These are phyloP conservation scores for Naganishia vaughanmartiniae DNA, from an alignment of 768 basidiomycete genomes.

Conservation along the genomic window DNA sequence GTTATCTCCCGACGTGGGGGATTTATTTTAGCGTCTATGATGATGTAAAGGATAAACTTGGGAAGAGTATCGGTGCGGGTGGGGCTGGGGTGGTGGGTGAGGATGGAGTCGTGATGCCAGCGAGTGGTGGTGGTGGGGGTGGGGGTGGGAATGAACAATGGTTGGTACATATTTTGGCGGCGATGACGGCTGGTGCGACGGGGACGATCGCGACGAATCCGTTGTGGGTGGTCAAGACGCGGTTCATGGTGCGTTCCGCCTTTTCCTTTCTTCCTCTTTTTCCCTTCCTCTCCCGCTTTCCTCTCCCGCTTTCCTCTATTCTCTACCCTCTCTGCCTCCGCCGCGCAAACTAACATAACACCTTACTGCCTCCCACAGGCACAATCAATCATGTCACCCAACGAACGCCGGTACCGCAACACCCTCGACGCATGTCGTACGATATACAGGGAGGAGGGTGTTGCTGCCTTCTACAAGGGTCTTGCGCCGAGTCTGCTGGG, in stretches of 20 bases:
- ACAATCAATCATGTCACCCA: conserved; percentile 60
- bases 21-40: conserved; percentile 99
- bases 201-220: conserved; percentile 95
- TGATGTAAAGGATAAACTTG: conserved; percentile 77
- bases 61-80: conserved; percentile 6
- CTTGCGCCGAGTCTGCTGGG: conserved; percentile 88
- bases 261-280: too few species aligned
- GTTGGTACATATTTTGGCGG: conserved; percentile 74
- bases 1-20: conserved; percentile 98
- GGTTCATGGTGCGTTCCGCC: conserved; percentile 77
- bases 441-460: conserved; percentile 86
- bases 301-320: too few species aligned
- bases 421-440: conserved; percentile 84
- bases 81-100: not conserved
- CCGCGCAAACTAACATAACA: conserved; percentile 23
- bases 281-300: too few species aligned
- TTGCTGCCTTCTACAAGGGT: conserved; percentile 87
- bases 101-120: not conserved
- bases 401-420: conserved; percentile 76
- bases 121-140: not conserved
- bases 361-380: conserved; percentile 56
- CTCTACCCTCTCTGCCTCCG: not conserved
- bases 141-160: conserved; percentile 30
- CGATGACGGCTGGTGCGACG: conserved; percentile 90
- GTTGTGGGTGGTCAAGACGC: conserved; percentile 97